Conservation (phyloP, 2,329 filamentous ascomycete genomes). For the Neoarthrinium moseri region DNA sequence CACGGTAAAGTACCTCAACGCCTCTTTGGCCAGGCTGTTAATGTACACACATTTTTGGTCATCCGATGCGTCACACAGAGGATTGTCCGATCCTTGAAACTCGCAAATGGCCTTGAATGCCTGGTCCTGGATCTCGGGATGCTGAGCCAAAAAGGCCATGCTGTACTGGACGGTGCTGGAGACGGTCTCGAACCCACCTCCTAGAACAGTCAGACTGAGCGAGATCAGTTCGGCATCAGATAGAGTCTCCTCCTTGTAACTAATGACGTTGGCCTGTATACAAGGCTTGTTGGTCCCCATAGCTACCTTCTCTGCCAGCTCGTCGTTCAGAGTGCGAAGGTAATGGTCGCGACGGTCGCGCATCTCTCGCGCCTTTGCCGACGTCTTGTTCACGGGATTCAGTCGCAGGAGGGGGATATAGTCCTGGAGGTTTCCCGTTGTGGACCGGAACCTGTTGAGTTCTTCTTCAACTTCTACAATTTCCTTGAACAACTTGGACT, state of each 20-base stretch:
- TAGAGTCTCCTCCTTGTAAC: slow-evolving; percentile 40
- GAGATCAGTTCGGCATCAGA: slow-evolving; percentile 68
- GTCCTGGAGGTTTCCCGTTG: slow-evolving; percentile 82
- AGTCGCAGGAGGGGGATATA: slow-evolving; percentile 75
- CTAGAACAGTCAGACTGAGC: slow-evolving; percentile 80
- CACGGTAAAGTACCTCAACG: slow-evolving; percentile 61
- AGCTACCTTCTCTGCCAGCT: slow-evolving; percentile 40
- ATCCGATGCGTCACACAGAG: slow-evolving; percentile 64
- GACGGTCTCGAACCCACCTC: slow-evolving; percentile 78
- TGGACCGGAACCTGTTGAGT: slow-evolving; percentile 74
- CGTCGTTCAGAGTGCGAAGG: slow-evolving; percentile 65
- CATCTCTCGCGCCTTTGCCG: slow-evolving; percentile 60
- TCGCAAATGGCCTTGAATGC: slow-evolving; percentile 64
- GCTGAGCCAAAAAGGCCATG: slow-evolving; percentile 68
- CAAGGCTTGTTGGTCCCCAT: slow-evolving; percentile 40
- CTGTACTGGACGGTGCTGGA: slow-evolving; percentile 79
- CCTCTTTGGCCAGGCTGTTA: slow-evolving; percentile 62
- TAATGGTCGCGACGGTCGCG: slow-evolving; percentile 67
- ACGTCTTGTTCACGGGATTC: slow-evolving; percentile 37
- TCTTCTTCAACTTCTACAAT: slow-evolving; percentile 74
- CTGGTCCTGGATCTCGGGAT: slow-evolving; percentile 67
- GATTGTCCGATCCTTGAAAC: slow-evolving; percentile 42
- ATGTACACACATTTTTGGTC: slow-evolving; percentile 65
- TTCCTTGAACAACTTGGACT: slow-evolving; percentile 67
- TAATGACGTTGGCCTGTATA: slow-evolving; percentile 35